A percentile compares a stretch with the other conserved stretches of the same genome.
These are phyloP conservation scores for Terfezia boudieri DNA, from an alignment of 495 filamentous ascomycete genomes.

Conservation along the genomic window DNA sequence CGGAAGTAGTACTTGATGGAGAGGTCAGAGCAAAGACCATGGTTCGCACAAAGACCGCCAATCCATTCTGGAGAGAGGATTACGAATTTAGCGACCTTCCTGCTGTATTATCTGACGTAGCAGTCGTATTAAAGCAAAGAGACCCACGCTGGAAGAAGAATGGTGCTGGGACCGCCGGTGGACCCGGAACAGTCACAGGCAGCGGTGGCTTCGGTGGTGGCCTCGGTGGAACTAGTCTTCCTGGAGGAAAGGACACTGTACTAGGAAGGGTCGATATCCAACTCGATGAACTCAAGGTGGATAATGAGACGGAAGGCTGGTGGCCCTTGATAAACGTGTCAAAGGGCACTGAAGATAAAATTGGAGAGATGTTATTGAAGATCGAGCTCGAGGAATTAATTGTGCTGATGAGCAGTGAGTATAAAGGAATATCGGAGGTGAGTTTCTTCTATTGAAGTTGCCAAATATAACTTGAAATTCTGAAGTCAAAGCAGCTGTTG, in stretches of 20 bases:
- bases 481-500: slow-evolving; percentile 28
- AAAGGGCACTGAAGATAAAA: slow-evolving; percentile 31
- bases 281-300: slow-evolving; percentile 58
- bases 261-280: slow-evolving; percentile 63
- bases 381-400: slow-evolving; percentile 67
- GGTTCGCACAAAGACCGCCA: slow-evolving; percentile 55
- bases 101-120: slow-evolving; percentile 50
- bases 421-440: slow-evolving; percentile 52
- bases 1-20: slow-evolving; percentile 78
- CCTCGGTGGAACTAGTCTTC: slow-evolving; percentile 14
- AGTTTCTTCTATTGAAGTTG: not conserved
- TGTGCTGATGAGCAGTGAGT: slow-evolving; percentile 68
- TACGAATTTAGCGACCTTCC: slow-evolving; percentile 73
- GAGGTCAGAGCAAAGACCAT: slow-evolving; percentile 72
- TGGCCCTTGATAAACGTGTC: slow-evolving; percentile 56
- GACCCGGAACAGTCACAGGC: slow-evolving; percentile 6
- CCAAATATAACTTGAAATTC: not conserved
- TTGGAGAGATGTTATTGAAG: slow-evolving; percentile 76
- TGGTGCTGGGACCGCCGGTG: slow-evolving; percentile 3
- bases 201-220: slow-evolving; percentile 18
- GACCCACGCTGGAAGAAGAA: slow-evolving; percentile 23
- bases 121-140: slow-evolving; percentile 62
- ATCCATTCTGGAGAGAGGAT: slow-evolving; percentile 88
- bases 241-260: slow-evolving; percentile 28
- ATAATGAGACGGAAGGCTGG: slow-evolving; percentile 74